A percentile compares a stretch with the other conserved stretches of the same genome.
phyloP scores from a whole-genome alignment of 2,329 filamentous ascomycete species.

The Pseudogymnoascus sp. region DNA sequence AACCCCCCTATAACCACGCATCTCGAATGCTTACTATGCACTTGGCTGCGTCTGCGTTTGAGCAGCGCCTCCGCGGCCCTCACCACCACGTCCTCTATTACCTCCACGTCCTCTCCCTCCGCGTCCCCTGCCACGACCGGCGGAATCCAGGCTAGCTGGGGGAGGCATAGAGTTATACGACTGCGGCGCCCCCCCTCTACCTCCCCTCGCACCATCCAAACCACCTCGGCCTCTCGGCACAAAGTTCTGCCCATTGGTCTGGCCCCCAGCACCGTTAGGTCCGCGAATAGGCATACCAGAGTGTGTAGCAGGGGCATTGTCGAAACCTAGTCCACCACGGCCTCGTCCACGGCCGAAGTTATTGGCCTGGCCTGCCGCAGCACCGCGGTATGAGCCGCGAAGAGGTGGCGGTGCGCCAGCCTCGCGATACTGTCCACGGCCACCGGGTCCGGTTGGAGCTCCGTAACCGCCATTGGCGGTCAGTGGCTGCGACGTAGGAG shows the following conservation, averaged over 20 bases:
- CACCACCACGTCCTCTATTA: slow-evolving; percentile 14
- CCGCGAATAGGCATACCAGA: slow-evolving; percentile 5
- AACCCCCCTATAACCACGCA: not conserved
- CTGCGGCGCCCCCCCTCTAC: slow-evolving; percentile 16
- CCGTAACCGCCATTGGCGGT: slow-evolving; percentile 48
- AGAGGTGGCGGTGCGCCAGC: slow-evolving; percentile 48
- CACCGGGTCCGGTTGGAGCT: slow-evolving; percentile 45
- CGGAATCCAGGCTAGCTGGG: slow-evolving; percentile 47
- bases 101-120: slow-evolving; percentile 19
- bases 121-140: slow-evolving; percentile 30
- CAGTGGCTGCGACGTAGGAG: slow-evolving; percentile 42
- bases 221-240: not conserved
- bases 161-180: slow-evolving; percentile 53
- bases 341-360: slow-evolving; percentile 33
- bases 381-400: slow-evolving; percentile 51
- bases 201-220: not conserved
- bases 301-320: slow-evolving; percentile 16
- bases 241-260: not conserved
- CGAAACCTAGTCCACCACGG: slow-evolving; percentile 29
- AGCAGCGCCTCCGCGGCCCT: slow-evolving; percentile 16
- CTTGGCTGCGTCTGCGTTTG: slow-evolving; percentile 9
- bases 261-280: not conserved
- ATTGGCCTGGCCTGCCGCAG: slow-evolving; percentile 40
- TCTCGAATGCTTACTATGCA: not conserved
- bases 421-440: slow-evolving; percentile 55